These are phyloP conservation scores for Neurospora tetraspora DNA, from an alignment of 495 filamentous ascomycete species.

Conservation along the genomic window DNA sequence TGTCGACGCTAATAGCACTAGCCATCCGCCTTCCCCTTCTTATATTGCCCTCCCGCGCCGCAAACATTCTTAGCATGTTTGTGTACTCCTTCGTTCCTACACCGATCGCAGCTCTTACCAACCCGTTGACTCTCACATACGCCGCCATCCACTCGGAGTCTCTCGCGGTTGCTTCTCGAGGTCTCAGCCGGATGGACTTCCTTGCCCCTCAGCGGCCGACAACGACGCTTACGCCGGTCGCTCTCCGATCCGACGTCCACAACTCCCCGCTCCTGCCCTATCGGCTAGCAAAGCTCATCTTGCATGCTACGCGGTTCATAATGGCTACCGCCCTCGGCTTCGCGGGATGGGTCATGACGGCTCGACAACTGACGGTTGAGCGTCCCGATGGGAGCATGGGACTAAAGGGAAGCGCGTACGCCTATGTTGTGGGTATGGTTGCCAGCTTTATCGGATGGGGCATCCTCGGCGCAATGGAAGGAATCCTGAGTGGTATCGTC, in stretches of 20 bases:
- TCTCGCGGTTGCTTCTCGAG: slow-evolving; percentile 61
- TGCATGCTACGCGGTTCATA: slow-evolving; percentile 81
- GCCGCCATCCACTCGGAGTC: slow-evolving; percentile 87
- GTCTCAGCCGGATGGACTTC: slow-evolving; percentile 67
- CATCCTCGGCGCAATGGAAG: slow-evolving; percentile 89
- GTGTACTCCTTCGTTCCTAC: slow-evolving; percentile 75
- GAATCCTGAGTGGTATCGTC: slow-evolving; percentile 81
- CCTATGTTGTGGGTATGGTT: slow-evolving; percentile 85
- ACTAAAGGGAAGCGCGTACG: slow-evolving; percentile 78
- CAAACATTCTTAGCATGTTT: slow-evolving; percentile 54
- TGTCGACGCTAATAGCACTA: slow-evolving; percentile 70
- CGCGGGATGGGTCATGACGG: slow-evolving; percentile 94
- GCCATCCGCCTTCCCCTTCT: slow-evolving; percentile 79
- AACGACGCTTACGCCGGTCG: slow-evolving; percentile 50
- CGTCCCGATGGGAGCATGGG: slow-evolving; percentile 35
- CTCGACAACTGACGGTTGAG: slow-evolving; percentile 53
- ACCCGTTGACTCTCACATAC: slow-evolving; percentile 85
- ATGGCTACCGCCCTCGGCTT: slow-evolving; percentile 85
- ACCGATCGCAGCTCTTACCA: slow-evolving; percentile 72
- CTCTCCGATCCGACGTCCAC: slow-evolving; percentile 42
- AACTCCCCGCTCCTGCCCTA: slow-evolving; percentile 52
- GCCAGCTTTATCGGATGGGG: slow-evolving; percentile 93
- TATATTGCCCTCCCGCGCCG: slow-evolving; percentile 64
- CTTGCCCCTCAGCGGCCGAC: slow-evolving; percentile 49
- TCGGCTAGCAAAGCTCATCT: slow-evolving; percentile 78